Evolutionary conservation across 2,329 filamentous ascomycete species (phyloP).

Genomic region (Pestalotiopsis sp.): DNA sequence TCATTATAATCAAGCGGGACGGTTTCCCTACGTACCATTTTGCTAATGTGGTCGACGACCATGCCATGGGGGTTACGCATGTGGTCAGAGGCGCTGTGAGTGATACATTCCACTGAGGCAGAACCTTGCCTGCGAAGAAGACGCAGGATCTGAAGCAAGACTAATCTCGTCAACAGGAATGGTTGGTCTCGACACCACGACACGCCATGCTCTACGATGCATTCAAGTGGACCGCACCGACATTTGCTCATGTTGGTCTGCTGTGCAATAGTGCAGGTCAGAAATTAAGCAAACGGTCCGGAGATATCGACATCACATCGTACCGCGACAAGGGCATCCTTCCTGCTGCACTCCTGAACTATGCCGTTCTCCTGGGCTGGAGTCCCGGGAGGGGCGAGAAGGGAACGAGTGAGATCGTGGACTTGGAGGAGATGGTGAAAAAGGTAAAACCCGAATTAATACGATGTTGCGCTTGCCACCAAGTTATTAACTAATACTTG

Average conservation of each 20-base stretch:
- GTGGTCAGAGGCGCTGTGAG: conserved; percentile 83
- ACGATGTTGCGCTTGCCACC: conserved; percentile 12
- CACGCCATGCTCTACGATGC: conserved; percentile 72
- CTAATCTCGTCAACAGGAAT: conserved; percentile 61
- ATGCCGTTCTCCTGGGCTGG: conserved; percentile 85
- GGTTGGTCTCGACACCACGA: conserved; percentile 90
- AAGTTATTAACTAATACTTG: not conserved
- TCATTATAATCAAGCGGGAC: conserved; percentile 88
- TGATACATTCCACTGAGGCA: not conserved
- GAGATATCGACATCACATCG: conserved; percentile 50
- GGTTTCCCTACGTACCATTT: conserved; percentile 95
- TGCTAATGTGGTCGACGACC: conserved; percentile 95
- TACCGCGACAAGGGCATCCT: conserved; percentile 50
- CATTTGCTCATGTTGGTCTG: conserved; percentile 80
- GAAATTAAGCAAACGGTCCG: conserved; percentile 86
- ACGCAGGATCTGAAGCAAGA: not conserved
- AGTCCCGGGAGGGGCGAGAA: conserved; percentile 47
- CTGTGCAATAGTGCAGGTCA: conserved; percentile 68
- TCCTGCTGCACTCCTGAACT: conserved; percentile 67
- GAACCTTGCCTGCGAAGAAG: not conserved
- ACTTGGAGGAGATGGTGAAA: conserved; percentile 68
- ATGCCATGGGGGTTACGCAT: conserved; percentile 93
- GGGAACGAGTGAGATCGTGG: conserved; percentile 68
- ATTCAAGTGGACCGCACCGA: conserved; percentile 72
- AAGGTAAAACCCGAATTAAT: conserved; percentile 53